A percentile compares a stretch with the other conserved stretches of the same genome.
Evolutionary conservation across 2,329 filamentous ascomycete genomes (phyloP).

Genomic region (Didymosphaeria variabile): DNA sequence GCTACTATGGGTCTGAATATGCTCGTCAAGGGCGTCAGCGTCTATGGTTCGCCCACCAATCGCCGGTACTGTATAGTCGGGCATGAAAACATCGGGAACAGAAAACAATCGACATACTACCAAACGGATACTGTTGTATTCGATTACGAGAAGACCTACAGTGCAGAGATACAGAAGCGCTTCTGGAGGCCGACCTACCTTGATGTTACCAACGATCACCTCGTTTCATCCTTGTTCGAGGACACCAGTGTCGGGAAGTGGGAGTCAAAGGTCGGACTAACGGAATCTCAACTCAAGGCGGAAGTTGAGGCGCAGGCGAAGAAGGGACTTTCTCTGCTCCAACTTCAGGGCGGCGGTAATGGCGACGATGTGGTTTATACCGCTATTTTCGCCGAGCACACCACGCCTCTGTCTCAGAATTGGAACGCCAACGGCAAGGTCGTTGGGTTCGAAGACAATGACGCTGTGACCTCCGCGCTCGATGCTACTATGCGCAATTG

Average conservation of each 20-base stretch:
- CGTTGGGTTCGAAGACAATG: constrained; percentile 32
- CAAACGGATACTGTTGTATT: constrained; percentile 14
- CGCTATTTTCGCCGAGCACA: constrained; percentile 31
- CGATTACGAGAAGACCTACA: constrained; percentile 21
- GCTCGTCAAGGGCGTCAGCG: constrained; percentile 25
- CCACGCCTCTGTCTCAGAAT: constrained; percentile 23
- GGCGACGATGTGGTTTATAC: constrained; percentile 21
- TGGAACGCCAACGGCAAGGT: constrained; percentile 29
- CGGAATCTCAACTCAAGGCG: constrained; percentile 19
- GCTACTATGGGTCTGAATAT: constrained; percentile 17
- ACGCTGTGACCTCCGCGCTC: constrained; percentile 17
- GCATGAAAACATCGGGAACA: constrained; percentile 25
- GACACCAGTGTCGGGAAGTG: constrained; percentile 34
- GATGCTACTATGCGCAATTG: constrained; percentile 28
- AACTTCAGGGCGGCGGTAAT: constrained; percentile 25
- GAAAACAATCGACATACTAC: constrained; percentile 28
- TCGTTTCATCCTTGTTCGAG: constrained; percentile 29
- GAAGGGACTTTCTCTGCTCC: constrained; percentile 25
- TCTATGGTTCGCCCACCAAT: constrained; percentile 26
- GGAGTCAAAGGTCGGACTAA: constrained; percentile 25
- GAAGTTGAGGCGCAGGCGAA: constrained; percentile 23
- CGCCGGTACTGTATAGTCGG: constrained; percentile 33
- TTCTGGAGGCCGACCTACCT: constrained; percentile 33
- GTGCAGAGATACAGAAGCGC: constrained; percentile 27
- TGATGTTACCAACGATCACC: constrained; percentile 25